phyloP scores from a whole-genome alignment of 441 rosid genomes.

The Erodium moschatum region DNA sequence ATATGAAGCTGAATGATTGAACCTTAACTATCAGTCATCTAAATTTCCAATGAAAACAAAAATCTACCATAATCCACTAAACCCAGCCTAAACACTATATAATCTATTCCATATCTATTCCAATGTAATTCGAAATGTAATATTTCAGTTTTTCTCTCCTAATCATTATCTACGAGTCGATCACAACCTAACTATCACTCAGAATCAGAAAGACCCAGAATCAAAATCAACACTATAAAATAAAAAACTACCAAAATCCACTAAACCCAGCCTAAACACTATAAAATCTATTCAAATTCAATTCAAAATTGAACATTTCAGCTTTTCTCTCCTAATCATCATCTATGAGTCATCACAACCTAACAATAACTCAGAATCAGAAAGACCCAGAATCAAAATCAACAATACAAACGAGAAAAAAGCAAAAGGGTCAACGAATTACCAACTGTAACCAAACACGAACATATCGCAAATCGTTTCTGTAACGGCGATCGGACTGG shows the following conservation, averaged over 20 bases:
- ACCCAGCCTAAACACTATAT: no score
- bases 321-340: not conserved
- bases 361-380: conserved; percentile 5
- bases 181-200: not conserved
- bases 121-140: not conserved
- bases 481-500: conserved; percentile 64
- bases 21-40: no score
- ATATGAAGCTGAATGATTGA: no score
- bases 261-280: no score
- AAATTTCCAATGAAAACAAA: no score
- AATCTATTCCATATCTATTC: not conserved
- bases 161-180: not conserved
- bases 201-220: conserved; percentile 4
- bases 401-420: not conserved
- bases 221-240: not conserved
- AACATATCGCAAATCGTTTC: conserved; percentile 67
- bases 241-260: no score
- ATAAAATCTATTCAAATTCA: not conserved
- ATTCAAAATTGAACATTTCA: not conserved
- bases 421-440: conserved; percentile 14
- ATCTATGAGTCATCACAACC: not conserved
- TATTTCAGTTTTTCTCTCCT: not conserved
- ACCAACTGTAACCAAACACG: conserved; percentile 94
- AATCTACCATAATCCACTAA: no score
- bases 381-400: conserved; percentile 6